These are phyloP conservation scores for Elasticomyces elasticus DNA, from an alignment of 495 filamentous ascomycete species.

Conservation along the genomic window DNA sequence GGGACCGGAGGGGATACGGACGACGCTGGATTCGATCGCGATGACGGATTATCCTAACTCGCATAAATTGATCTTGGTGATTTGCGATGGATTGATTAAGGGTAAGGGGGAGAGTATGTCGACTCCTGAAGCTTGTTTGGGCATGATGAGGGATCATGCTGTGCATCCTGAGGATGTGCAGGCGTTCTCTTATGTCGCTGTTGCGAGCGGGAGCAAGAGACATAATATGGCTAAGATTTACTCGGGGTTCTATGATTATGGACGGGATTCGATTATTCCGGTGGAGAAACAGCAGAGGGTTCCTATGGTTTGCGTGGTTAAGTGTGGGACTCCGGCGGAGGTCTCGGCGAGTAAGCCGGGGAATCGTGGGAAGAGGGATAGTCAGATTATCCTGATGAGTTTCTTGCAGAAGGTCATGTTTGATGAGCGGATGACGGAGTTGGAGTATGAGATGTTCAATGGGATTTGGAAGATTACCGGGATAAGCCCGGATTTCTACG, in stretches of 20 bases:
- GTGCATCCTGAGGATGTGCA: constrained; percentile 68
- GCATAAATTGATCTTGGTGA: constrained; percentile 89
- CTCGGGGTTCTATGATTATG: constrained; percentile 96
- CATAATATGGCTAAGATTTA: constrained; percentile 99
- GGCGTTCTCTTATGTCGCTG: constrained; percentile 90
- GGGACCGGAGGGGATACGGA: constrained; percentile 82
- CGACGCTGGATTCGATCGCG: constrained; percentile 90
- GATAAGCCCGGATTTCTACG: constrained; percentile 95
- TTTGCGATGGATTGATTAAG: constrained; percentile 97
- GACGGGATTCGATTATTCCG: constrained; percentile 65
- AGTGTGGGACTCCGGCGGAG: constrained; percentile 90
- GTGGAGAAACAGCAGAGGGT: constrained; percentile 88
- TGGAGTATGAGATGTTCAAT: constrained; percentile 99
- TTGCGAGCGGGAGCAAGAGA: constrained; percentile 88
- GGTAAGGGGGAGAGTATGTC: constrained; percentile 79
- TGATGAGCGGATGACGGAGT: constrained; percentile 97
- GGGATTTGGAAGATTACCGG: constrained; percentile 97
- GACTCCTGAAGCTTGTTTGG: constrained; percentile 80
- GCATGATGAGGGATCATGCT: constrained; percentile 91
- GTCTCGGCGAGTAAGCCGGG: constrained; percentile 72
- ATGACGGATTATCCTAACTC: constrained; percentile 98
- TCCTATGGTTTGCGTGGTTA: constrained; percentile 97
- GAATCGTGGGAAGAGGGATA: constrained; percentile 96
- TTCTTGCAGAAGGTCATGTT: constrained; percentile 99
- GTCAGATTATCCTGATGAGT: constrained; percentile 97